phyloP scores from a whole-genome alignment of 148 eudicot genomes.

The Limonium bicolor region DNA sequence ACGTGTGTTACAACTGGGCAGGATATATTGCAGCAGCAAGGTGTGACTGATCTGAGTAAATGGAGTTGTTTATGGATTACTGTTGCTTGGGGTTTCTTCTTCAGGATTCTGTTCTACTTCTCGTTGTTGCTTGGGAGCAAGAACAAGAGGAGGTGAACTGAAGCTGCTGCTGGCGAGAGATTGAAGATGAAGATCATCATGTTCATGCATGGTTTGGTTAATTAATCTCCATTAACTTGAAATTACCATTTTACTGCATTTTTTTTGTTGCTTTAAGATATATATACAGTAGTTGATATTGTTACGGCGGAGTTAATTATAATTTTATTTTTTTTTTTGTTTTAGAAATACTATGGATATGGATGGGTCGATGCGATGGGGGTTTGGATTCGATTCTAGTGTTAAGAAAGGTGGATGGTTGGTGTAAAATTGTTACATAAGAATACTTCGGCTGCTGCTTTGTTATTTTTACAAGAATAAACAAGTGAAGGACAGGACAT shows the following conservation, averaged over 20 bases:
- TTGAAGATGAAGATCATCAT: too few relatives aligned
- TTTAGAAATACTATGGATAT: background rate
- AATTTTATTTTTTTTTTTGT: background rate
- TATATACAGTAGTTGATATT: background rate
- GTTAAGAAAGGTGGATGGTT: background rate
- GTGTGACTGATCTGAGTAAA: conserved; percentile 12
- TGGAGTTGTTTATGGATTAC: conserved; percentile 10
- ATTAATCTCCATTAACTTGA: too few relatives aligned
- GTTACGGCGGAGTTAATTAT: background rate
- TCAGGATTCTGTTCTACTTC: conserved; percentile 12
- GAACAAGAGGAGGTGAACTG: conserved; percentile 10
- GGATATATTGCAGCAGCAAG: conserved; percentile 6
- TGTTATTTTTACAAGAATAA: too few relatives aligned
- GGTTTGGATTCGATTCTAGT: background rate
- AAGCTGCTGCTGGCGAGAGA: too few relatives aligned
- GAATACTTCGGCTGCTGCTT: background rate
- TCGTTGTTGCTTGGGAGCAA: conserved; percentile 13
- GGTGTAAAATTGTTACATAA: conserved; percentile 6
- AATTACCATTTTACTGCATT: background rate
- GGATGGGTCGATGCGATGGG: background rate
- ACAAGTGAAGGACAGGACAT: too few relatives aligned
- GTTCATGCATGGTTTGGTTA: too few relatives aligned
- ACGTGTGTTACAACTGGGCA: conserved; percentile 11
- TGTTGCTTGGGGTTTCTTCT: conserved; percentile 15
- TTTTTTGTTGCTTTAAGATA: background rate